phyloP scores from a whole-genome alignment of 495 filamentous ascomycete species.

The Hypoxylon fuscum region DNA sequence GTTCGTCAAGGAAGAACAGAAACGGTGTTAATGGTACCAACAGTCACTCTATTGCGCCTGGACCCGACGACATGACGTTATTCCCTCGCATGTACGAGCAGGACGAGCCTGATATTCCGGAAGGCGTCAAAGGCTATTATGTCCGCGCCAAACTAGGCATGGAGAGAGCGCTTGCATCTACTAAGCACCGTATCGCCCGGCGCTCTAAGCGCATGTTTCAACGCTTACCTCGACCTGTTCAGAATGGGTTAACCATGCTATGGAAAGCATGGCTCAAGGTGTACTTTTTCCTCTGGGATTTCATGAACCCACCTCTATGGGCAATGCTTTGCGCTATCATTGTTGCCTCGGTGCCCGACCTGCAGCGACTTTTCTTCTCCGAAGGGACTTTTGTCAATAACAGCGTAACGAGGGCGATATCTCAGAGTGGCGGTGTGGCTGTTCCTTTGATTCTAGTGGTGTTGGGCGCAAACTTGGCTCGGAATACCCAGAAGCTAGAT shows the following conservation, averaged over 20 bases:
- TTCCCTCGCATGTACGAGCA: conserved; percentile 54
- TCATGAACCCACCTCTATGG: conserved; percentile 99
- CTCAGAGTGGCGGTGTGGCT: conserved; percentile 86
- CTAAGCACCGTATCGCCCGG: conserved; percentile 44
- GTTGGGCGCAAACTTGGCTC: conserved; percentile 88
- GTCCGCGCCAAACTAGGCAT: conserved; percentile 35
- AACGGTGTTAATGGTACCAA: conserved; percentile 16
- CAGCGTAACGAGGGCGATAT: conserved; percentile 87
- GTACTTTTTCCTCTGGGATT: conserved; percentile 76
- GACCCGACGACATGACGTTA: conserved; percentile 50
- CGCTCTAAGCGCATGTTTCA: conserved; percentile 36
- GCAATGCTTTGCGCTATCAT: conserved; percentile 91
- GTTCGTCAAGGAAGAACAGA: conserved; percentile 20
- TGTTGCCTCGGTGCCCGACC: conserved; percentile 85
- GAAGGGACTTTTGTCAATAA: conserved; percentile 91
- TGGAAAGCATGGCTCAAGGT: conserved; percentile 60
- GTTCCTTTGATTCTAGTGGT: conserved; percentile 98
- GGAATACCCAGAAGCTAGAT: conserved; percentile 72
- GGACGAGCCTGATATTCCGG: conserved; percentile 45
- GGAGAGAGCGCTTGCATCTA: conserved; percentile 43
- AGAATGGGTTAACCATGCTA: conserved; percentile 60
- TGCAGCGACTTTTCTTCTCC: conserved; percentile 87
- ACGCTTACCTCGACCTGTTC: conserved; percentile 66
- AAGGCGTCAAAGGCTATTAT: conserved; percentile 46
- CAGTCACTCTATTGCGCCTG: conserved; percentile 16